Base-by-base conservation (phyloP, 2,329 filamentous ascomycete species). In the Alternaria sp. region DNA sequence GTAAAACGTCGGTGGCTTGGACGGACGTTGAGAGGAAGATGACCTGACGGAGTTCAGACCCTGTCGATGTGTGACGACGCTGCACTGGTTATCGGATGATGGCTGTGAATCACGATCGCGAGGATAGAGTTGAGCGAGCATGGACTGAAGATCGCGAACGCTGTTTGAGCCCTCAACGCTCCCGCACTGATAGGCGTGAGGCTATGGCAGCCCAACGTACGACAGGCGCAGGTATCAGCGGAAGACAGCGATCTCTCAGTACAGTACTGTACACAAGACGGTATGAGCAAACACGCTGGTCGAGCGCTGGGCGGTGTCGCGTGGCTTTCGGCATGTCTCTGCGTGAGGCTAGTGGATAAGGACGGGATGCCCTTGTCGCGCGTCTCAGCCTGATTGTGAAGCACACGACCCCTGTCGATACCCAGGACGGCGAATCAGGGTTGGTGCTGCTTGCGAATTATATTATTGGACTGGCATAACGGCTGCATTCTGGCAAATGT, bases 401-500 rank as follows among this genome's bases (percentile, higher is more conserved):
- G 59, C 40, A 56, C 55, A 23, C 50, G 19, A 17, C 17, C 60
- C 49, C 59, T 54, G 43, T 25, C 49, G 9, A 52, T 52, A 40
- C 13, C 6, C 8, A 8, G 28, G 52, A 47, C 59, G 62, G 47
- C 70, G 68, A 76, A 78, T 77, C 66, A 73, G 64, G 47, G 28
- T 9, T 25, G 52, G 54, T 36, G 15, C 30, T 40, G 23, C 25
- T 52, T 65, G 65, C 51, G 68, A 69, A 73, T 75, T 77, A 72
- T 75, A 65, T 71, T 69, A 76, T 77, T 78, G 75, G 74, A 66
- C 66, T 68, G 60, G 65, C 62, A 66, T 65, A 54, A 62, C 64
- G 61, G 67, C 63, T 65, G 62, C 59, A 71, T 69, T 73, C 58
- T 71, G 69, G 67, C 70, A 69, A 55, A 70, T 73, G 46, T 70